Evolutionary conservation across 495 filamentous ascomycete species (phyloP).

Genomic region (Cercophora newfieldiana): DNA sequence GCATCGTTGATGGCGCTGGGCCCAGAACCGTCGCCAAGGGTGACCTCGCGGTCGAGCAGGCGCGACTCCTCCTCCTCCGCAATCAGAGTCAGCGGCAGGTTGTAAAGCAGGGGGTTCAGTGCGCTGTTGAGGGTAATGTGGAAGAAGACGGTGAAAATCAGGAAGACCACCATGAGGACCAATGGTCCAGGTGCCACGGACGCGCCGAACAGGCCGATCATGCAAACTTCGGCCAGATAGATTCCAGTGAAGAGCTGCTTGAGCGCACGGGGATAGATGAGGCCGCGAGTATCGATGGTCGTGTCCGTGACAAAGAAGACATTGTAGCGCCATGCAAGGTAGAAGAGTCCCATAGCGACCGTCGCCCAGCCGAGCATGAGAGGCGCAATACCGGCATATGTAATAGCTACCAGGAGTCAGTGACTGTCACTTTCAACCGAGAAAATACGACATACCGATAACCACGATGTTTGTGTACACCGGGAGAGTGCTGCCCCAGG

Average conservation of each 20-base stretch:
- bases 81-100: constrained; percentile 65
- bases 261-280: constrained; percentile 82
- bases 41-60: constrained; percentile 39
- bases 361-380: constrained; percentile 85
- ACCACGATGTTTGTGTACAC: constrained; percentile 81
- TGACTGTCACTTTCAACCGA: background rate
- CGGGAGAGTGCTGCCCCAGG: constrained; percentile 90
- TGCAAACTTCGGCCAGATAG: constrained; percentile 79
- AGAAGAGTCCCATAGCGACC: constrained; percentile 82
- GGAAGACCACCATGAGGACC: constrained; percentile 78
- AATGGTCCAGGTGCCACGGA: constrained; percentile 71
- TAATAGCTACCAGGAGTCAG: constrained; percentile 58
- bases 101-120: constrained; percentile 76
- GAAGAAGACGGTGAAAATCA: constrained; percentile 79
- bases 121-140: constrained; percentile 79
- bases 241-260: constrained; percentile 89
- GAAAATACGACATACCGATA: constrained; percentile 59
- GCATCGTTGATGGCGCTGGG: constrained; percentile 24
- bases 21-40: constrained; percentile 24
- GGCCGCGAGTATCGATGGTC: constrained; percentile 85
- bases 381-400: constrained; percentile 88
- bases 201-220: constrained; percentile 88
- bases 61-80: constrained; percentile 59
- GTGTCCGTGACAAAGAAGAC: constrained; percentile 87
- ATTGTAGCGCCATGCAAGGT: constrained; percentile 94